These are phyloP conservation scores for Pestalotiopsis sp. DNA, from an alignment of 2,329 filamentous ascomycete species.

Conservation along the genomic window DNA sequence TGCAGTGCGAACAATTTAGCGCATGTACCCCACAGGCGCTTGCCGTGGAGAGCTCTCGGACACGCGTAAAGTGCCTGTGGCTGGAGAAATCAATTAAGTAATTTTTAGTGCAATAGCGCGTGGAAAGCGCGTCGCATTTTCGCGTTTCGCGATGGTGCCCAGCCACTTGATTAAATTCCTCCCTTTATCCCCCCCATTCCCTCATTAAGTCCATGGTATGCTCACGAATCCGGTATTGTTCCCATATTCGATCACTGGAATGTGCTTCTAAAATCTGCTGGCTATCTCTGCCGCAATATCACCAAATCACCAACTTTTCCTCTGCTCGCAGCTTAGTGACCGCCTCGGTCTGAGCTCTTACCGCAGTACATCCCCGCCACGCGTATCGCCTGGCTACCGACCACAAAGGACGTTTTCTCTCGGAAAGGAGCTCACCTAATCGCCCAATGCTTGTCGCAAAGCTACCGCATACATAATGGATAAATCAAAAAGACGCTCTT, in stretches of 20 bases:
- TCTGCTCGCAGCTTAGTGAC: not conserved
- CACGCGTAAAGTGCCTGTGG: not conserved
- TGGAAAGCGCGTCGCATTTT: constrained; percentile 6
- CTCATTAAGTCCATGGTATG: not conserved
- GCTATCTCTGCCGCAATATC: not conserved
- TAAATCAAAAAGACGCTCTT: not conserved
- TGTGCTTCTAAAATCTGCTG: not conserved
- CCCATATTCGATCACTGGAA: constrained; percentile 3
- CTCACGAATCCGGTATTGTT: constrained; percentile 1
- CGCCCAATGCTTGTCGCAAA: not conserved
- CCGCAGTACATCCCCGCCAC: not conserved
- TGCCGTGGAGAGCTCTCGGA: not conserved
- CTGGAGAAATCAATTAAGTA: constrained; percentile 13
- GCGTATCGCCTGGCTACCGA: not conserved
- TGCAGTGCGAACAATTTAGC: not conserved
- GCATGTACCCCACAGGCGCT: not conserved
- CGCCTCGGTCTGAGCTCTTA: not conserved
- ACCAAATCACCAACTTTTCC: not conserved
- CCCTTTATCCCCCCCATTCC: not conserved
- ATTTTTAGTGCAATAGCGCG: not conserved
- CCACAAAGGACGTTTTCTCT: not conserved
- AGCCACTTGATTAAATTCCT: constrained; percentile 9
- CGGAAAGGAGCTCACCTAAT: not conserved
- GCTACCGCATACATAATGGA: not conserved
- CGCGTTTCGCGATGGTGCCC: constrained; percentile 10